A percentile compares a stretch with the other conserved stretches of the same genome.
phyloP scores from a whole-genome alignment of 352 stramenopile species.

The Pythium aquatile region DNA sequence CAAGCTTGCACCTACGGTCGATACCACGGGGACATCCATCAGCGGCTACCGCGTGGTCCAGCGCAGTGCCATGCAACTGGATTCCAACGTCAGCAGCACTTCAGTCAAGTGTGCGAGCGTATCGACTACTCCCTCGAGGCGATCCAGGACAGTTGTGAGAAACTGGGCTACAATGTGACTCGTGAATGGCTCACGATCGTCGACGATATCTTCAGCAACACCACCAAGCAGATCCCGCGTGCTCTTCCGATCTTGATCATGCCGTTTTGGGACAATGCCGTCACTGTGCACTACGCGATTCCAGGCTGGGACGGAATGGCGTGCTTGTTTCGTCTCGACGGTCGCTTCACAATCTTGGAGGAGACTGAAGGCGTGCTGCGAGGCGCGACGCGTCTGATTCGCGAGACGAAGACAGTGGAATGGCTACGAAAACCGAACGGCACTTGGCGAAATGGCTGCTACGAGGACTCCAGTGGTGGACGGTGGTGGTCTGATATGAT shows the following conservation, averaged over 20 bases:
- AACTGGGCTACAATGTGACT: too few relatives aligned
- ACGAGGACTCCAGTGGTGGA: conserved; percentile 13
- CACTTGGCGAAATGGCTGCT: conserved; percentile 38
- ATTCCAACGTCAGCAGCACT: too few relatives aligned
- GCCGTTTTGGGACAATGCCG: conserved; percentile 35
- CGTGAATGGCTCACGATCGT: too few relatives aligned
- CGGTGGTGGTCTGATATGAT: conserved; percentile 29
- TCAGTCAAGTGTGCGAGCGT: too few relatives aligned
- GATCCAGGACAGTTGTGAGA: too few relatives aligned
- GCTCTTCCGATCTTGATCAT: conserved; percentile 35
- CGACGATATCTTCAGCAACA: too few relatives aligned
- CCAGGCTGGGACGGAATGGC: conserved; percentile 28
- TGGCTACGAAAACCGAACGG: conserved; percentile 25
- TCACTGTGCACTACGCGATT: conserved; percentile 19
- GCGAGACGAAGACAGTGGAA: conserved; percentile 22
- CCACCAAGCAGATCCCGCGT: conserved; percentile 14
- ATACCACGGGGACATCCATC: too few relatives aligned
- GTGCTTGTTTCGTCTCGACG: conserved; percentile 30
- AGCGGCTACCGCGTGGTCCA: too few relatives aligned
- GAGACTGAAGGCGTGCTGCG: neutral
- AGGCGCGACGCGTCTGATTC: conserved; percentile 13
- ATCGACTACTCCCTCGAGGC: too few relatives aligned
- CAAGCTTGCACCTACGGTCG: too few relatives aligned
- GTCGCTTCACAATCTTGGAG: conserved; percentile 8
- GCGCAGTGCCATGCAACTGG: too few relatives aligned